A percentile compares a stretch with the other conserved stretches of the same genome.
Evolutionary conservation across 2,329 filamentous ascomycete species (phyloP).

Genomic region (Didymosphaeria variabile): DNA sequence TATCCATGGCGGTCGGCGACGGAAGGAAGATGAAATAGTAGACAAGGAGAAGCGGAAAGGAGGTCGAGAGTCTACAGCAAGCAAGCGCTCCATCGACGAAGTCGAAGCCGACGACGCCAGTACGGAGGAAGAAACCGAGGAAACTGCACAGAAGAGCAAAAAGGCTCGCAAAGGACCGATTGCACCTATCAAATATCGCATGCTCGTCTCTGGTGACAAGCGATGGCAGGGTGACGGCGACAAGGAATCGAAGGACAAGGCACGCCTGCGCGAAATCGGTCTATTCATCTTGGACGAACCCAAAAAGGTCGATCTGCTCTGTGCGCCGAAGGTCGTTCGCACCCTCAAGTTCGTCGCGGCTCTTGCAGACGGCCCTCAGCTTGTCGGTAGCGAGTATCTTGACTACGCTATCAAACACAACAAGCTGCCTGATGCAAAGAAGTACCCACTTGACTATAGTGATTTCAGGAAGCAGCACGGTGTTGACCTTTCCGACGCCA

Average conservation of each 20-base stretch:
- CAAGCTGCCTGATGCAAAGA: slow-evolving; percentile 68
- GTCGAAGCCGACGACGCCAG: slow-evolving; percentile 51
- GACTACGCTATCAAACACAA: slow-evolving; percentile 77
- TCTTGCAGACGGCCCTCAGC: slow-evolving; percentile 78
- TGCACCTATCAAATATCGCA: slow-evolving; percentile 73
- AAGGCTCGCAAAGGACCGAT: slow-evolving; percentile 59
- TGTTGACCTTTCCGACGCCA: slow-evolving; percentile 73
- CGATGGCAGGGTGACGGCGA: slow-evolving; percentile 78
- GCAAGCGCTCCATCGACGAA: slow-evolving; percentile 57
- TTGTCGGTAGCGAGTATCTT: slow-evolving; percentile 82
- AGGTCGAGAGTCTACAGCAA: slow-evolving; percentile 50
- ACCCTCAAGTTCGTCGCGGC: slow-evolving; percentile 94
- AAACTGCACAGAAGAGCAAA: slow-evolving; percentile 70
- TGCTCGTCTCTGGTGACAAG: slow-evolving; percentile 85
- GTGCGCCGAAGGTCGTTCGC: slow-evolving; percentile 84
- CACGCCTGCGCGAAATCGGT: slow-evolving; percentile 81
- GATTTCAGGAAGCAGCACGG: slow-evolving; percentile 76
- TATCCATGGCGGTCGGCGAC: slow-evolving; percentile 61
- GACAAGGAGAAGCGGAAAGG: slow-evolving; percentile 43
- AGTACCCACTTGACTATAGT: slow-evolving; percentile 75
- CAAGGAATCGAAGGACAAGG: slow-evolving; percentile 82
- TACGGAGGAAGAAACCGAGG: slow-evolving; percentile 58
- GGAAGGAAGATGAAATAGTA: slow-evolving; percentile 48
- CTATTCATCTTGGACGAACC: slow-evolving; percentile 82
- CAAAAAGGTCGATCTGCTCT: slow-evolving; percentile 81